These are phyloP conservation scores for Tuber indicum DNA, from an alignment of 495 filamentous ascomycete species.

Conservation along the genomic window DNA sequence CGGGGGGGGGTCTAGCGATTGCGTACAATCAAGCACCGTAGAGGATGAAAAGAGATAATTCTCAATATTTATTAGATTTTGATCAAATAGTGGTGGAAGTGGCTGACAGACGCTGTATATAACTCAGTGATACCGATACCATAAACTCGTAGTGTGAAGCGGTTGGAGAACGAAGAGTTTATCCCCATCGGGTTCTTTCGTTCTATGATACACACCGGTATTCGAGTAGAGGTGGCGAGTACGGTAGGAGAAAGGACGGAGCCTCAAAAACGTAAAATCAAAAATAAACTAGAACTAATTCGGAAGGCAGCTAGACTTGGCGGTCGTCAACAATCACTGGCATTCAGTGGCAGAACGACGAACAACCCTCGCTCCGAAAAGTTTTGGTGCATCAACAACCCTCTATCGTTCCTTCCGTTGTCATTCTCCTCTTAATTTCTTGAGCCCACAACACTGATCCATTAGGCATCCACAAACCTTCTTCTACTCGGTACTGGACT, in stretches of 20 bases:
- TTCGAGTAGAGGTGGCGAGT: not conserved
- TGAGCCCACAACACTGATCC: not conserved
- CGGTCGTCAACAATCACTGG: constrained; percentile 23
- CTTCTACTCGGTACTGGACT: not conserved
- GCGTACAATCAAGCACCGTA: not conserved
- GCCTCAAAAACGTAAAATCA: not conserved
- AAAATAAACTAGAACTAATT: constrained; percentile 7
- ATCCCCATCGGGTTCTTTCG: not conserved
- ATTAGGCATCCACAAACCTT: not conserved
- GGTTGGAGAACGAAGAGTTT: not conserved
- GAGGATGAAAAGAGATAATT: not conserved
- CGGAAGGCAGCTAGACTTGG: constrained; percentile 22
- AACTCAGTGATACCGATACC: not conserved
- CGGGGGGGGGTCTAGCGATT: not conserved
- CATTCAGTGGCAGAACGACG: not conserved
- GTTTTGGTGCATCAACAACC: constrained; percentile 6
- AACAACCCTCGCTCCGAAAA: not conserved
- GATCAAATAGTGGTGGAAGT: not conserved
- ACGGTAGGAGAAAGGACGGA: not conserved
- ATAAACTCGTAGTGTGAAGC: not conserved
- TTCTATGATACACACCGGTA: not conserved
- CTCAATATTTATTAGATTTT: not conserved
- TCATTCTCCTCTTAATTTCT: not conserved
- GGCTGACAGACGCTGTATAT: not conserved
- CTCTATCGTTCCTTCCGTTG: constrained; percentile 3